phyloP scores from a whole-genome alignment of 179 eudicot genomes.

The Beta corolliflora region DNA sequence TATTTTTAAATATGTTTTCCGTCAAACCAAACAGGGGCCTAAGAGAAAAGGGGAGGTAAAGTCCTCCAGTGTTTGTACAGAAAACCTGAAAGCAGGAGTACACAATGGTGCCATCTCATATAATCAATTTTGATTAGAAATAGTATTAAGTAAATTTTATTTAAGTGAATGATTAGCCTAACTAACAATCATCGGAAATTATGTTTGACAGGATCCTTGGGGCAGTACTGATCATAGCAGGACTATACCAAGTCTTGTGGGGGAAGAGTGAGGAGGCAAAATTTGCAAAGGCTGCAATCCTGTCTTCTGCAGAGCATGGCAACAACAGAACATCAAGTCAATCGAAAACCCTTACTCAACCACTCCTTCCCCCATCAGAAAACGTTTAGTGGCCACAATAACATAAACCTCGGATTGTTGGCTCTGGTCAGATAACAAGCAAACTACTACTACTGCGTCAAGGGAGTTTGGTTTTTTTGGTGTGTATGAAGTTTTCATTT shows the following conservation, averaged over 20 bases:
- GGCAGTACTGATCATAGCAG: constrained; percentile 49
- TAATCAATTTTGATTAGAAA: background rate
- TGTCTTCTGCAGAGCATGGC: constrained; percentile 57
- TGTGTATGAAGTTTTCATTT: constrained; percentile 40
- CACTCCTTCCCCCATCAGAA: constrained; percentile 71
- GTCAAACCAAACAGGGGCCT: too few relatives aligned
- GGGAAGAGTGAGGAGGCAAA: constrained; percentile 51
- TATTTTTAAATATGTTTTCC: too few relatives aligned
- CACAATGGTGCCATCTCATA: background rate
- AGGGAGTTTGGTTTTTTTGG: constrained; percentile 31
- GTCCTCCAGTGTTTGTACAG: too few relatives aligned
- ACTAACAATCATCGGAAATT: constrained; percentile 14
- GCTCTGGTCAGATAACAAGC: constrained; percentile 27
- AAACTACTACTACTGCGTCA: constrained; percentile 38
- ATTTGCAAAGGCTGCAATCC: constrained; percentile 51
- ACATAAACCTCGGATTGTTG: constrained; percentile 14
- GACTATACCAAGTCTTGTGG: constrained; percentile 56
- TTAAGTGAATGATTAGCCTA: constrained; percentile 8
- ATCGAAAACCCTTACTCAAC: constrained; percentile 72
- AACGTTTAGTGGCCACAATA: constrained; percentile 46
- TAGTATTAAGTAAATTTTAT: background rate
- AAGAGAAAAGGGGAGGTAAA: too few relatives aligned
- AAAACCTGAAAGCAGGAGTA: too few relatives aligned
- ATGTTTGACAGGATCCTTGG: constrained; percentile 45
- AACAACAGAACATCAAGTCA: constrained; percentile 49